These are phyloP conservation scores for Chlamydomonas schloesseri DNA, from an alignment of 139 green algal genomes.

Conservation along the genomic window DNA sequence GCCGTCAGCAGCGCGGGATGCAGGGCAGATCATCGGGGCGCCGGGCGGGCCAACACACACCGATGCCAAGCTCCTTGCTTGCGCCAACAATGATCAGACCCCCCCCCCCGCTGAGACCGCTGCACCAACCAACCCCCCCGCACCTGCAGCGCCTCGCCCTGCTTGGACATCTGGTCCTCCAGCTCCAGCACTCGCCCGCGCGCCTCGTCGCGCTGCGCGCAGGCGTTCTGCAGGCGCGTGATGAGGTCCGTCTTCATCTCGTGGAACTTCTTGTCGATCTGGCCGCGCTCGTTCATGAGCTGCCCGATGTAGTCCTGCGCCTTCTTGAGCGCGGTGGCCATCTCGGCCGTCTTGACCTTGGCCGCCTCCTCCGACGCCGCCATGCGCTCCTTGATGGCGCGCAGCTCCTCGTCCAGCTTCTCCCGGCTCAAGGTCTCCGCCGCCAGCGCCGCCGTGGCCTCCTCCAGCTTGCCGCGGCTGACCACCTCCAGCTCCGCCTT, in stretches of 20 bases:
- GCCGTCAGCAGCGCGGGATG: too few relatives aligned
- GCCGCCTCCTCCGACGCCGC: conserved; percentile 4
- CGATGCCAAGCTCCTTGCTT: too few relatives aligned
- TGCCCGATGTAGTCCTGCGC: conserved; percentile 64
- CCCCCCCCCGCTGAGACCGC: too few relatives aligned
- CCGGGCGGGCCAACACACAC: too few relatives aligned
- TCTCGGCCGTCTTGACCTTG: conserved; percentile 50
- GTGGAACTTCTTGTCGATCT: conserved; percentile 77
- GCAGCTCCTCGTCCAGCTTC: conserved; percentile 40
- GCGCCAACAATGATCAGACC: too few relatives aligned
- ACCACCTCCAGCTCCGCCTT: conserved; percentile 50
- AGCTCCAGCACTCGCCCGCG: conserved; percentile 81
- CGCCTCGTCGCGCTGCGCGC: conserved; percentile 86
- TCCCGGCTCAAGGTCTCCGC: conserved; percentile 14
- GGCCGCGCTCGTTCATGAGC: conserved; percentile 56
- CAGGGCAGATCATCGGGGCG: too few relatives aligned
- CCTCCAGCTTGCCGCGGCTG: conserved; percentile 41
- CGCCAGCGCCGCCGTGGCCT: conserved; percentile 34
- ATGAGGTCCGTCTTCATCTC: conserved; percentile 80
- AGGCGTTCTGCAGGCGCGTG: conserved; percentile 86
- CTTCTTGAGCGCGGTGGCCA: conserved; percentile 60
- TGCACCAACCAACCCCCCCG: neutral
- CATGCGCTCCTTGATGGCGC: conserved; percentile 51
- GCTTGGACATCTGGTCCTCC: conserved; percentile 57
- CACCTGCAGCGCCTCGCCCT: conserved; percentile 37